These are phyloP conservation scores for Flaveria bidentis DNA, from an alignment of 129 eudicot genomes.

Conservation along the genomic window DNA sequence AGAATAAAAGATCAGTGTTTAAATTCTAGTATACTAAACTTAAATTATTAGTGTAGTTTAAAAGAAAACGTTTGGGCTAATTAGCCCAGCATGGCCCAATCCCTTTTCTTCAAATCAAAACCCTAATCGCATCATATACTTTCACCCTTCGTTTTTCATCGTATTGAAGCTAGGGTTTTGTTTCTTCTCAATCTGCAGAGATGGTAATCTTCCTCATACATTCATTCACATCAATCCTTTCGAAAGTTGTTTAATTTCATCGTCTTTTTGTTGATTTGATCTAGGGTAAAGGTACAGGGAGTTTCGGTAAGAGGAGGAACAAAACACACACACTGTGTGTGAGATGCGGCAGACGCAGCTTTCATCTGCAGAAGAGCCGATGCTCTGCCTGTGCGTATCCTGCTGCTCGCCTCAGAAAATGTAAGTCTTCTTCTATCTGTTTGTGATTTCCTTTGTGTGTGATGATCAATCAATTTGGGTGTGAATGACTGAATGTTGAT, in stretches of 20 bases:
- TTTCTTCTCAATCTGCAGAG: conserved; percentile 27
- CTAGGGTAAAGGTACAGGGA: conserved; percentile 54
- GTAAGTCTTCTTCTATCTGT: conserved; percentile 9
- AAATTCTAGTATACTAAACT: too few relatives aligned
- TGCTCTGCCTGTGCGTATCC: conserved; percentile 58
- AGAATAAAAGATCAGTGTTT: too few relatives aligned
- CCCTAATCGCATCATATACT: conserved; percentile 26
- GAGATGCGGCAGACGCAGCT: conserved; percentile 47
- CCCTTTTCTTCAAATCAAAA: not conserved
- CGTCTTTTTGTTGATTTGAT: not conserved
- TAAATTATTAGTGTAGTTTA: too few relatives aligned
- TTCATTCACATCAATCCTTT: not conserved
- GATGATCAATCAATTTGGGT: not conserved
- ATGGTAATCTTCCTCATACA: conserved; percentile 19
- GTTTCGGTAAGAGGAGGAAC: conserved; percentile 59
- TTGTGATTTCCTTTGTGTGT: not conserved
- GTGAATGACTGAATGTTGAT: not conserved
- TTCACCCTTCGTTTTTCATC: not conserved
- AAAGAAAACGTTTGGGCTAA: not conserved
- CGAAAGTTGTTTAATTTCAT: not conserved
- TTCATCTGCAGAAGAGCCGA: conserved; percentile 53
- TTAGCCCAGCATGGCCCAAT: conserved; percentile 16
- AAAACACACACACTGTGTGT: conserved; percentile 57
- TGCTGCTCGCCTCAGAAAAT: conserved; percentile 53
- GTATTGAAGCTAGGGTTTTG: conserved; percentile 15